Evolutionary conservation across 148 eudicot genomes (phyloP), one percentile per base, ranked within the genome.

Genomic region (Limonium bicolor): DNA sequence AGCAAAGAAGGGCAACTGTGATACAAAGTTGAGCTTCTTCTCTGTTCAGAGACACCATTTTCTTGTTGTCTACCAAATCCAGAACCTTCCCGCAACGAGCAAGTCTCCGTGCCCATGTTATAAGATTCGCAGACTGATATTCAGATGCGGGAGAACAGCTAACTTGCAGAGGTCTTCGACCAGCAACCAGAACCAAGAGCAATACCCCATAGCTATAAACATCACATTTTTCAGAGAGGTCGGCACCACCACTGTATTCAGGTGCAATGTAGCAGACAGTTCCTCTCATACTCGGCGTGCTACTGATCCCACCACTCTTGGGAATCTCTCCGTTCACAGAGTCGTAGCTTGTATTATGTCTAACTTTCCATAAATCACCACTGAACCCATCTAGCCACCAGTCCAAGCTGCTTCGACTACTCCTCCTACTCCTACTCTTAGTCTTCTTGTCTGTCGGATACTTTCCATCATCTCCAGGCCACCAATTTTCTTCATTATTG

Each of bases 261-360:
- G 94, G 94, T 19, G 97, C 97, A 52, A 72, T 55, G 54, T 88
- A 88, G 67, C 94, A 88, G 37, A 88, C 82, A 1, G 97, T 88
- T 53, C 97, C 94, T 41, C 92, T 80, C 84, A 75, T 88, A 55
- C 97, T 88, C 0, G 97, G 97, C 0, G 97, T 88, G 64, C 97
- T 88, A 47, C 94, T 83, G 36, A 70, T 53, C 18, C 80, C 92
- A 44, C 94, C 80, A 35, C 94, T 86, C 62, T 60, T 82, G 1
- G 84, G 79, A 20, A 78, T 72, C 19, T 82, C 94, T 27, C 85
- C 85, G 35, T 81, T 73, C 22, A 45, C 33, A 0, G 94, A 82
- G 52, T 80, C 90, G 48, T 27, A 61, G 65, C 77, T 76, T n/a
- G n/a, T n/a, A 20, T 64, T 61, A 15, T 58, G 67, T 1, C 77